These are phyloP conservation scores for Cercospora sp. DNA, from an alignment of 2,329 filamentous ascomycete genomes.

Conservation along the genomic window DNA sequence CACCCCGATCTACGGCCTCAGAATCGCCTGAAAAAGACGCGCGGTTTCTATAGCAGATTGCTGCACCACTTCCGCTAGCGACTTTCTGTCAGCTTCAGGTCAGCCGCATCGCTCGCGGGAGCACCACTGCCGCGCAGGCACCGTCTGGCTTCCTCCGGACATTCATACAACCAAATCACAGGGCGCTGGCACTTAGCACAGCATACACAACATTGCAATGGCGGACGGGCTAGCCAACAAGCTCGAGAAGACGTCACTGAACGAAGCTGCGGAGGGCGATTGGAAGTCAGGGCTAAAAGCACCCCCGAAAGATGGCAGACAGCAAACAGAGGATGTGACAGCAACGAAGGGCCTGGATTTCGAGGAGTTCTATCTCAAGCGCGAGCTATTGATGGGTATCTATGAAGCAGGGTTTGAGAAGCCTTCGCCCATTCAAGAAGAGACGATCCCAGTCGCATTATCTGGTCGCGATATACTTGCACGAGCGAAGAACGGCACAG, in stretches of 20 bases:
- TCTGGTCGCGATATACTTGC: conserved; percentile 94
- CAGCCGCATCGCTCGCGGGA: background rate
- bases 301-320: conserved; percentile 71
- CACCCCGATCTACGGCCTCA: background rate
- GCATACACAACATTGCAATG: conserved; percentile 39
- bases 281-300: conserved; percentile 75
- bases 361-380: conserved; percentile 93
- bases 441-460: conserved; percentile 93
- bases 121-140: conserved; percentile 6
- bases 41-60: background rate
- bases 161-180: background rate
- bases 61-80: background rate
- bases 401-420: conserved; percentile 99
- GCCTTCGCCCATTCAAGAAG: conserved; percentile 98
- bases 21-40: background rate
- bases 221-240: conserved; percentile 56
- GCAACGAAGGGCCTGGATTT: conserved; percentile 97
- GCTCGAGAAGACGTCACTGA: conserved; percentile 56
- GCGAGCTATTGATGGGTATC: conserved; percentile 96
- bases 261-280: conserved; percentile 56
- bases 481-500: conserved; percentile 96
- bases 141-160: background rate
- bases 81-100: background rate
- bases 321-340: conserved; percentile 95
- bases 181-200: conserved; percentile 10